These are phyloP conservation scores for Aspergillus versicolor DNA, from an alignment of 2,329 filamentous ascomycete species.

Conservation along the genomic window DNA sequence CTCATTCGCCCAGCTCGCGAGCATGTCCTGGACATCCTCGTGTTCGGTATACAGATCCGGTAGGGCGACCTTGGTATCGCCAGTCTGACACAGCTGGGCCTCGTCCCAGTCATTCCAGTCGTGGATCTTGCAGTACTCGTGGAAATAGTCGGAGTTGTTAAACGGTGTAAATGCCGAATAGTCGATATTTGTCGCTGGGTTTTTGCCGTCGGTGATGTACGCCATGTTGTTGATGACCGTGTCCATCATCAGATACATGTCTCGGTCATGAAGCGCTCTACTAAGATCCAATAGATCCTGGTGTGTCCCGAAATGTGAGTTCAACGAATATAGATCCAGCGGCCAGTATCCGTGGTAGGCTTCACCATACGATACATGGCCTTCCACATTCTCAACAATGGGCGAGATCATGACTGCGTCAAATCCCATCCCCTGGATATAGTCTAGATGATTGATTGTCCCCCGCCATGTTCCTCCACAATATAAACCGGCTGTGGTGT, in stretches of 20 bases:
- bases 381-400: conserved; percentile 41
- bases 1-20: conserved; percentile 41
- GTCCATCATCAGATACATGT: conserved; percentile 56
- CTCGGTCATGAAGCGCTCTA: conserved; percentile 44
- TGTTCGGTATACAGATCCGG: conserved; percentile 50
- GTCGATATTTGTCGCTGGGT: conserved; percentile 25
- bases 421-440: conserved; percentile 52
- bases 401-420: conserved; percentile 49
- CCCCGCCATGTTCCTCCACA: conserved; percentile 55
- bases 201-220: conserved; percentile 28
- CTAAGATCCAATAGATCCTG: conserved; percentile 49
- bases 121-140: conserved; percentile 29
- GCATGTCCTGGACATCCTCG: conserved; percentile 37
- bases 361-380: conserved; percentile 40
- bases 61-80: conserved; percentile 48
- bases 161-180: conserved; percentile 28
- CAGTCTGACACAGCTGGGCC: conserved; percentile 52
- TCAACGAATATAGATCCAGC: conserved; percentile 48
- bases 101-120: conserved; percentile 35
- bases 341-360: conserved; percentile 55
- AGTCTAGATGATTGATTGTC: conserved; percentile 50
- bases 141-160: conserved; percentile 25
- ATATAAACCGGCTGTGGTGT: conserved; percentile 36
- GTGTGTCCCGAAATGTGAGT: conserved; percentile 50
- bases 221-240: conserved; percentile 53